Base-by-base conservation (phyloP, 1,284 basidiomycete genomes). In the Coniferiporia sulphurascens region DNA sequence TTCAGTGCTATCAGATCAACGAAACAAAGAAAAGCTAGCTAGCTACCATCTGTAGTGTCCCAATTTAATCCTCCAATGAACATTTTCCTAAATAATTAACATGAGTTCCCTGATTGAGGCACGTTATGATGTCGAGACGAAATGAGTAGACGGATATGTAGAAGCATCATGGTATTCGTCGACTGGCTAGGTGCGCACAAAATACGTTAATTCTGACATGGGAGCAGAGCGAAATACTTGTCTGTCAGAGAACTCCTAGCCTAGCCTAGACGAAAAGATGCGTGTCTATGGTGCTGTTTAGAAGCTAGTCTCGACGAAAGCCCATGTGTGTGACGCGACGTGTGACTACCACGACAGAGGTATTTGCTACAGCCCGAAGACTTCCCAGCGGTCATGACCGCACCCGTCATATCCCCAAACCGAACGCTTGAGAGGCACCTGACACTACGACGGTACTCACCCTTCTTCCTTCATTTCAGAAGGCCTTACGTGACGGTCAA, bases 401-500 rank as follows among this genome's bases (percentile, higher is more conserved):
- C 56, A 58, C 38, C 38, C 45, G 15, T 46, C 35, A 35, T n/a
- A 36, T 38, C 17, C 27, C 57, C 50, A 36, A 43, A 50, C 44
- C 69, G 60, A 53, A 64, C 64, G 61, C 56, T 56, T 48, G 62
- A 65, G 68, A 66, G 65, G 59, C 62, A 66, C 52, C 48, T 58
- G 62, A 65, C 68, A 68, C 66, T 68, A 66, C 66, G 59, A 65
- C 60, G 62, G 63, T 62, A 82, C 95, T 94, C 84, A 97, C 95
- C 95, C 95, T 91, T 97, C 95, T 70, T 98, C 95, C 74, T 95
- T 95, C 93, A 95, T 96, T 73, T 98, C 95, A 55, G 91, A 93
- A 12, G 94, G 93, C 58, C 91, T 82, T 27, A 95, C 80, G 19
- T 83, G 84, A 54, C 88, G 82, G 66, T 89, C 86, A 13, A 77